Conservation (phyloP, 768 basidiomycete species). For the Tricholoma sp. region DNA sequence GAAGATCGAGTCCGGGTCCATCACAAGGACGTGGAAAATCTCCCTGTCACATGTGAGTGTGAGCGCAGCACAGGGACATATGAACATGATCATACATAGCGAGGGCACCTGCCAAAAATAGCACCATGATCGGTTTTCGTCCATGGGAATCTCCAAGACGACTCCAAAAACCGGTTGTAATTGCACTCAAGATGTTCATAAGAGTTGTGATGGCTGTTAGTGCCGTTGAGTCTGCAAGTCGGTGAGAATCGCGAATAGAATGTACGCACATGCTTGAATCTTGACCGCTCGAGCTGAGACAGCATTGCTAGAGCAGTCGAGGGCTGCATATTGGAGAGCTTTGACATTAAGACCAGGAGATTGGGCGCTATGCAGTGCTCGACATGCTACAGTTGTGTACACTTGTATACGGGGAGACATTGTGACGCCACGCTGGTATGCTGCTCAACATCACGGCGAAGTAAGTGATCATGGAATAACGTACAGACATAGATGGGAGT, state of each 20-base stretch:
- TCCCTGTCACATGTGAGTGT: conserved; percentile 47
- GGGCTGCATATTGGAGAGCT: conserved; percentile 4
- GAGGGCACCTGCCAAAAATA: conserved; percentile 64
- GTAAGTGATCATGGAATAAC: conserved; percentile 14
- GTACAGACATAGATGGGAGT: conserved; percentile 72
- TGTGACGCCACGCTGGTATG: conserved; percentile 67
- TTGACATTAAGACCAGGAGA: conserved; percentile 15
- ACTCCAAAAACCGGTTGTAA: conserved; percentile 88
- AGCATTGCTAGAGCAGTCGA: conserved; percentile 36
- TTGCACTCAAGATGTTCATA: conserved; percentile 74
- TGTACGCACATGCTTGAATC: conserved; percentile 56
- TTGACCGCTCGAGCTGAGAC: conserved; percentile 67
- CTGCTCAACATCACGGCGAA: conserved; percentile 7
- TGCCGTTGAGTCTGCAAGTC: not conserved
- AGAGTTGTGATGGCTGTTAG: conserved; percentile 58
- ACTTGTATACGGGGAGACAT: conserved; percentile 76
- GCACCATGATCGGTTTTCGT: conserved; percentile 66
- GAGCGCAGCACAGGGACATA: not conserved
- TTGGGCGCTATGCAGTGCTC: conserved; percentile 31
- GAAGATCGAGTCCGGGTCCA: conserved; percentile 46
- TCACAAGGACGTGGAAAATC: conserved; percentile 72
- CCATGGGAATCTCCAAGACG: conserved; percentile 72
- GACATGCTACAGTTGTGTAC: conserved; percentile 73
- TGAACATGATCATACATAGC: conserved; percentile 50
- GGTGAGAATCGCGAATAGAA: not conserved